phyloP scores from a whole-genome alignment of 768 basidiomycete genomes.

The Termitomyces sp. region DNA sequence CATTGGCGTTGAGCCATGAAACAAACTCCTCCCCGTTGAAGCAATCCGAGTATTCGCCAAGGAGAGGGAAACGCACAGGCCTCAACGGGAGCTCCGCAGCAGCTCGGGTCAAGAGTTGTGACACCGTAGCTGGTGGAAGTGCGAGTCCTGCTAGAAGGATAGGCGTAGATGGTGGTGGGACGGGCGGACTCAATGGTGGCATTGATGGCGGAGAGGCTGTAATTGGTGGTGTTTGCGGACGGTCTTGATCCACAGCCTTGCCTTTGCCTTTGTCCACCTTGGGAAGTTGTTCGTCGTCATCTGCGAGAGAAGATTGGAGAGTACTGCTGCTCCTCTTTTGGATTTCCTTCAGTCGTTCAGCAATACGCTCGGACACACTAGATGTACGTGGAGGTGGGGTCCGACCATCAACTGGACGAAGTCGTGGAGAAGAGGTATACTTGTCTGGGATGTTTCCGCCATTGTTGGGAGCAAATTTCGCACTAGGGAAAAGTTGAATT shows the following conservation, averaged over 20 bases:
- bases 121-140: slow-evolving; percentile 60
- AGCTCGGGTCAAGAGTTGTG: slow-evolving; percentile 68
- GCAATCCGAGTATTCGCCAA: slow-evolving; percentile 83
- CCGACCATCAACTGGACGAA: slow-evolving; percentile 56
- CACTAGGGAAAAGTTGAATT: slow-evolving; percentile 40
- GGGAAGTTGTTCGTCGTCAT: slow-evolving; percentile 35
- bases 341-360: slow-evolving; percentile 77
- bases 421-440: slow-evolving; percentile 78
- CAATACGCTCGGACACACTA: slow-evolving; percentile 85
- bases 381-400: slow-evolving; percentile 58
- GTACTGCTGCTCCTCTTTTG: slow-evolving; percentile 52
- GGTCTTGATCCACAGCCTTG: slow-evolving; percentile 46
- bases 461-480: slow-evolving; percentile 78
- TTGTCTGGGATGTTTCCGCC: slow-evolving; percentile 52
- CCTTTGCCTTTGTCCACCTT: slow-evolving; percentile 87
- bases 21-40: slow-evolving; percentile 91
- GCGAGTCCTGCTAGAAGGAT: slow-evolving; percentile 77
- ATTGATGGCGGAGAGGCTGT: slow-evolving; percentile 57
- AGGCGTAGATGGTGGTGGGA: slow-evolving; percentile 39
- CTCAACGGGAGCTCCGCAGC: slow-evolving; percentile 68
- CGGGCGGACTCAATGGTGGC: slow-evolving; percentile 55
- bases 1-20: slow-evolving; percentile 75
- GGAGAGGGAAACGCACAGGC: slow-evolving; percentile 68
- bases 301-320: slow-evolving; percentile 25
- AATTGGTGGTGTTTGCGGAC: slow-evolving; percentile 25